Base-by-base conservation (phyloP, 2,329 filamentous ascomycete genomes). In the Fusarium pseudoanthophilum region DNA sequence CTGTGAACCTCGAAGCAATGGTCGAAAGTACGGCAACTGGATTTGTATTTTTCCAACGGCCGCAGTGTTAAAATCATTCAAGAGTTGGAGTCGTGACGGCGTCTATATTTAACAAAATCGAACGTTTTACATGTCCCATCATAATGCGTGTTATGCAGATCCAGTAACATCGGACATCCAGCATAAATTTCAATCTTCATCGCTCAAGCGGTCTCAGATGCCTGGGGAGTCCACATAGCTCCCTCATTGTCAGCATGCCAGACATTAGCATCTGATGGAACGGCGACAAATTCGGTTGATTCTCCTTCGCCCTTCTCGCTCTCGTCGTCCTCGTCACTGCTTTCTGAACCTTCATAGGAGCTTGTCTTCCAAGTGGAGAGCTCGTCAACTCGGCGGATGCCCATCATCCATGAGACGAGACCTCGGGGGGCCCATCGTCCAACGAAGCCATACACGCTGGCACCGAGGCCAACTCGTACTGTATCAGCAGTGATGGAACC, bases 351-450 rank as follows among this genome's bases (percentile, higher is more conserved):
- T 48, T 82, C 82, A 51, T 80, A 81, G 10, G 82, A 82, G 73
- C 80, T 83, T 21, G 83, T 82, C 78, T 89, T 87, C 87, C 87
- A 89, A 5, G 85, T 80, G 55, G 85, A 86, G 52, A 90, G 82
- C 79, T 90, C 85, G 60, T 89, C 86, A 21, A 92, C 89, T 64
- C 85, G 85, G 69, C 91, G 86, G 65, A 95, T 89, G 16, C 95
- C 95, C 89, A 98, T 92, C 93, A 98, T 97, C 93, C 94, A 96
- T 4, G 91, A 91, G n/a, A 98, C 92, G 21, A 98, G 80, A 6
- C 91, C 88, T 26, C 89, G 87, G 3, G 96, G 95, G 30, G 93
- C 87, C 89, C 92, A 95, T 43, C 89, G 88, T 11, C 95, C 96
- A 13, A 98, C 92, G 36, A 98, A 87, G 43, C 93, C 93, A 82